Evolutionary conservation across 441 rosid species (phyloP), one percentile per base, ranked within the genome.

Genomic region (Daphne laureola): DNA sequence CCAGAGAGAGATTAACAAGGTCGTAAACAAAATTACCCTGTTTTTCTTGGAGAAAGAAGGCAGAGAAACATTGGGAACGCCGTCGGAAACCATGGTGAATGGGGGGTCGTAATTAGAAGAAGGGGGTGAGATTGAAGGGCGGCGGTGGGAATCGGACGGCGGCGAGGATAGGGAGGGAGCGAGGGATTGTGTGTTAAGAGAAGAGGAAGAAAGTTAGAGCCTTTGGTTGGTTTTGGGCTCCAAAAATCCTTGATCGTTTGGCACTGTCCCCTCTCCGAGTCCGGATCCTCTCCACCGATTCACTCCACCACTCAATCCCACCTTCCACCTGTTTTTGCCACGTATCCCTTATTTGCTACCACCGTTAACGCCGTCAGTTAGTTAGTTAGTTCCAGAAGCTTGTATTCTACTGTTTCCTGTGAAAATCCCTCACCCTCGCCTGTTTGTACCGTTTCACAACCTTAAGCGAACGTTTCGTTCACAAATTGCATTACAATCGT

Each of bases 41-140:
- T 76, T 71, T 64, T 73, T 79, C 73, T 78, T 78, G 12, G 75
- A 53, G 69, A 14, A 61, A 41, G 75, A 53, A 55, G 70, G 65
- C 36, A 59, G 43, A 55, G 75, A 60, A 63, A 62, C 77, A 49
- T 64, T 68, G 21, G 71, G 54, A 63, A 73, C 59, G 51, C 76
- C 68, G 69, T 71, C 79, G 7, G 76, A 68, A 61, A 60, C 73
- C 79, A 79, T 76, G 46, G 38, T 50, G 62, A n/a, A 46, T 17
- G 16, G 14, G 14, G 9, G 27, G 23, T 17, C 21, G 5, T 9
- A 41, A 27, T 12, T 4, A 14, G 51, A 1, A 45, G 11, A 31
- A 5, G 11, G 8, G 11, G 8, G 43, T 12, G 14, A 23, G 17
- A 7, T 12, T 13, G 23, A 8, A 51, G 52, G 18, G 47, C n/a